phyloP scores from a whole-genome alignment of 805 yeast genomes.

The Metschnikowia corniflorae region DNA sequence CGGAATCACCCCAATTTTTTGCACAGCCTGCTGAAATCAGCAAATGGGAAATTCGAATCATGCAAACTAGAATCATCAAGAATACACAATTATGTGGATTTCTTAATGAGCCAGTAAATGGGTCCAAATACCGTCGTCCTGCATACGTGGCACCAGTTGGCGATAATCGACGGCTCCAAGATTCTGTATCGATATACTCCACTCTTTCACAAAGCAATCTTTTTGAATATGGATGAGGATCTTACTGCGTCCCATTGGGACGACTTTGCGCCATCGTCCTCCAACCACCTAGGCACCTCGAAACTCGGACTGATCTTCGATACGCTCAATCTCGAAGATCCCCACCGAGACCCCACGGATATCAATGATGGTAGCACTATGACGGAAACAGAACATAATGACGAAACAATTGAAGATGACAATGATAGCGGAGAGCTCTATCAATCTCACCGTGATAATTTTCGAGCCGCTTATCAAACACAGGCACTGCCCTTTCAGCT shows the following conservation, averaged over 20 bases:
- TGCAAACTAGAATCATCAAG: too few relatives aligned
- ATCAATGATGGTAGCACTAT: conserved; percentile 6
- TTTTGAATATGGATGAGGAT: conserved; percentile 53
- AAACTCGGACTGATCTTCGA: conserved; percentile 13
- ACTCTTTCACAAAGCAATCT: too few relatives aligned
- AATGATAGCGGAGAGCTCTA: background rate
- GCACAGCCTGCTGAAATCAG: too few relatives aligned
- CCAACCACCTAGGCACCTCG: conserved; percentile 2
- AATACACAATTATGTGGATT: too few relatives aligned
- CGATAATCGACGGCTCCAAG: too few relatives aligned
- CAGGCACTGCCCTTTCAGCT: background rate
- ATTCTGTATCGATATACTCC: too few relatives aligned
- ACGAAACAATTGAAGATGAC: conserved; percentile 10
- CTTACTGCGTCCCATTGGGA: conserved; percentile 60
- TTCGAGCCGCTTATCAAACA: background rate
- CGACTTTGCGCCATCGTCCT: conserved; percentile 44
- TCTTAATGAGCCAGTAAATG: too few relatives aligned
- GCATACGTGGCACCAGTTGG: too few relatives aligned
- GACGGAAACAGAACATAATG: conserved; percentile 1
- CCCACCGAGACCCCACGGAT: conserved; percentile 12
- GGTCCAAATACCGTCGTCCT: too few relatives aligned
- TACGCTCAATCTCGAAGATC: conserved; percentile 14
- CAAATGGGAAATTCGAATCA: too few relatives aligned
- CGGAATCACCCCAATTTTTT: too few relatives aligned
- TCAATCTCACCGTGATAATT: background rate